Conservation (phyloP, 164 flowering plant genomes). For the Kalanchoe fedtschenkoi region DNA sequence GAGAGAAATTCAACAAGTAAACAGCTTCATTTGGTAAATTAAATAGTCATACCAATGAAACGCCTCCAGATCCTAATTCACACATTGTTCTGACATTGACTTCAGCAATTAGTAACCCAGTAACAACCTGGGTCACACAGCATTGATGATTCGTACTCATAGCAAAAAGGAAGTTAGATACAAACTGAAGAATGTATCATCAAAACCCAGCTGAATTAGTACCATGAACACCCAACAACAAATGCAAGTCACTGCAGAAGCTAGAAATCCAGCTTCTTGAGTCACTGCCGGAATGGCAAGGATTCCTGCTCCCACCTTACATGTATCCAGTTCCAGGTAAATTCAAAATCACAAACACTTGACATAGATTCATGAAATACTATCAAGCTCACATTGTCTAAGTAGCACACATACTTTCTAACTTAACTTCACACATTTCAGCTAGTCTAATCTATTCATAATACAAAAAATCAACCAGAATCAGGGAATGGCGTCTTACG, state of each 20-base stretch:
- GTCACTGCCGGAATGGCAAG: slow-evolving; percentile 96
- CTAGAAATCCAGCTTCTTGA: slow-evolving; percentile 90
- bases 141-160: background rate
- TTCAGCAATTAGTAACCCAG: slow-evolving; percentile 90
- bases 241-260: slow-evolving; percentile 69
- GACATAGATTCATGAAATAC: too few species aligned
- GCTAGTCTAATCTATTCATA: too few species aligned
- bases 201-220: slow-evolving; percentile 17
- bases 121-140: slow-evolving; percentile 50
- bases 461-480: background rate
- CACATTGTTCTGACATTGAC: slow-evolving; percentile 93
- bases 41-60: slow-evolving; percentile 59
- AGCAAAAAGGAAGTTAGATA: background rate
- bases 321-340: background rate
- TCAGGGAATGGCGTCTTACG: slow-evolving; percentile 23
- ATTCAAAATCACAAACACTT: background rate
- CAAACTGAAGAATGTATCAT: too few species aligned
- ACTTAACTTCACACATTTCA: too few species aligned
- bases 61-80: slow-evolving; percentile 95
- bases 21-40: background rate
- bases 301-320: slow-evolving; percentile 88
- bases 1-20: background rate
- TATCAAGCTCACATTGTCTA: too few species aligned
- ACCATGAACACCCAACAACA: slow-evolving; percentile 90
- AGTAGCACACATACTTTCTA: too few species aligned